A percentile compares a stretch with the other conserved stretches of the same genome.
These are phyloP conservation scores for Aspergillus sp. DNA, from an alignment of 2,329 filamentous ascomycete genomes.

Conservation along the genomic window DNA sequence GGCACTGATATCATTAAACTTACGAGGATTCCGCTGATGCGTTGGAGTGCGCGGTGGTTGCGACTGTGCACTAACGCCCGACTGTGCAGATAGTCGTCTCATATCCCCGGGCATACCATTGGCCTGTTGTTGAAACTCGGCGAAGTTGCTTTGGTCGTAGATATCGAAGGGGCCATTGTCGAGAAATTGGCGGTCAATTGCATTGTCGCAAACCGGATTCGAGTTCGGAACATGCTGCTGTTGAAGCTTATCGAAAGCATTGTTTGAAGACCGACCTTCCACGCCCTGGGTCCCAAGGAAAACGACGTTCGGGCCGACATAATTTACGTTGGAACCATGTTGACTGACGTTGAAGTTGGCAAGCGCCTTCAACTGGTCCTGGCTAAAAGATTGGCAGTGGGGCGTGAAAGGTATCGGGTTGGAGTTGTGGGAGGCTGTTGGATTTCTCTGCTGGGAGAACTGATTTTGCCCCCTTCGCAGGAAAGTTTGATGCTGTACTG, in stretches of 20 bases:
- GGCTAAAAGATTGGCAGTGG: slow-evolving; percentile 20
- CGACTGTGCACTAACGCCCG: slow-evolving; percentile 24
- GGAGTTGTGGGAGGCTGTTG: slow-evolving; percentile 26
- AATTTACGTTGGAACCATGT: slow-evolving; percentile 19
- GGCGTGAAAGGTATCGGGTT: slow-evolving; percentile 15
- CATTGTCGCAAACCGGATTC: slow-evolving; percentile 10
- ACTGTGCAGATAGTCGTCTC: slow-evolving; percentile 31
- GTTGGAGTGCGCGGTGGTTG: slow-evolving; percentile 54
- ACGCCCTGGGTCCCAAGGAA: slow-evolving; percentile 9
- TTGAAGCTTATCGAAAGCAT: slow-evolving; percentile 19
- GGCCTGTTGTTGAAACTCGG: slow-evolving; percentile 14
- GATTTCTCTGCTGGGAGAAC: slow-evolving; percentile 66
- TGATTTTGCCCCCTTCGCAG: slow-evolving; percentile 84
- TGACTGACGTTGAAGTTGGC: slow-evolving; percentile 28
- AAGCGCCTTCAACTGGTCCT: slow-evolving; percentile 22
- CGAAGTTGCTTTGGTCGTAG: slow-evolving; percentile 14
- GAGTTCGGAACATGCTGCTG: slow-evolving; percentile 17
- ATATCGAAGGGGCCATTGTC: slow-evolving; percentile 19
- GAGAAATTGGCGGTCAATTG: slow-evolving; percentile 13
- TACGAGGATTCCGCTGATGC: slow-evolving; percentile 52
- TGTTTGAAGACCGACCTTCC: slow-evolving; percentile 12
- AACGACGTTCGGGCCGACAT: slow-evolving; percentile 12
- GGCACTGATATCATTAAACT: slow-evolving; percentile 18
- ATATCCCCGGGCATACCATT: slow-evolving; percentile 15
- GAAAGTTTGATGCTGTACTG: slow-evolving; percentile 59